phyloP scores from a whole-genome alignment of 768 basidiomycete species.

The Podaxis mareebaensis region DNA sequence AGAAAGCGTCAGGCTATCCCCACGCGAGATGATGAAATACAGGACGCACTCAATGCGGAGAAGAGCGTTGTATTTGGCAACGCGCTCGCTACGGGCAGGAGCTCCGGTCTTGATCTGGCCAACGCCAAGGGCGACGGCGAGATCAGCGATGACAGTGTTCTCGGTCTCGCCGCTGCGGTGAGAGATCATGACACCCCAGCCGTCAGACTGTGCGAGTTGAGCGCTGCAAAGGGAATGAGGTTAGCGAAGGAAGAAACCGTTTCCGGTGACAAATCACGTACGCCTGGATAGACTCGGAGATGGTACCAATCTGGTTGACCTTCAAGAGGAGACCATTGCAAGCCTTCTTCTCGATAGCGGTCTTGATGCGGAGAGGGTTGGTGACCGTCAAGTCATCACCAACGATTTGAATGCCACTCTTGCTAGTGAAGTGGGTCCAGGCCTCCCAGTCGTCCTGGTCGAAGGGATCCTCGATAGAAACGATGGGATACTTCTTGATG shows the following conservation, averaged over 20 bases:
- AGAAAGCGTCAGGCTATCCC: slow-evolving; percentile 11
- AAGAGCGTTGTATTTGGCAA: slow-evolving; percentile 90
- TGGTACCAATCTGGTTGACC: slow-evolving; percentile 99
- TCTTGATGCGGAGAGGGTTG: slow-evolving; percentile 96
- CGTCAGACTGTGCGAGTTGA: slow-evolving; percentile 92
- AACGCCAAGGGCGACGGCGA: slow-evolving; percentile 87
- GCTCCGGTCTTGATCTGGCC: slow-evolving; percentile 99
- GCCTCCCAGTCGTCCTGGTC: slow-evolving; percentile 99
- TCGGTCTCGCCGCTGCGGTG: slow-evolving; percentile 99
- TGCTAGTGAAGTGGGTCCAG: slow-evolving; percentile 88
- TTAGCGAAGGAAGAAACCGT: too few species aligned
- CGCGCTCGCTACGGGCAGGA: slow-evolving; percentile 93
- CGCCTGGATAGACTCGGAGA: slow-evolving; percentile 99
- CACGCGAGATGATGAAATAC: background rate
- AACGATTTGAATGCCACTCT: slow-evolving; percentile 84
- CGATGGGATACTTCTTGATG: slow-evolving; percentile 92
- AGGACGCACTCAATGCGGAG: slow-evolving; percentile 82
- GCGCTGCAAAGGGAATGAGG: slow-evolving; percentile 50
- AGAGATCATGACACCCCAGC: slow-evolving; percentile 99
- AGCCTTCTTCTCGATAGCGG: slow-evolving; percentile 98
- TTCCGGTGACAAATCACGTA: slow-evolving; percentile 41
- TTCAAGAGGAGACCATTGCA: slow-evolving; percentile 99
- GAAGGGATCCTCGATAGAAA: slow-evolving; percentile 97
- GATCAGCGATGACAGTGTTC: slow-evolving; percentile 95
- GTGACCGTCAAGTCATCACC: slow-evolving; percentile 98